Base-by-base conservation (phyloP, 192 early-diverging fungal species). In the Oehlia diaphana region DNA sequence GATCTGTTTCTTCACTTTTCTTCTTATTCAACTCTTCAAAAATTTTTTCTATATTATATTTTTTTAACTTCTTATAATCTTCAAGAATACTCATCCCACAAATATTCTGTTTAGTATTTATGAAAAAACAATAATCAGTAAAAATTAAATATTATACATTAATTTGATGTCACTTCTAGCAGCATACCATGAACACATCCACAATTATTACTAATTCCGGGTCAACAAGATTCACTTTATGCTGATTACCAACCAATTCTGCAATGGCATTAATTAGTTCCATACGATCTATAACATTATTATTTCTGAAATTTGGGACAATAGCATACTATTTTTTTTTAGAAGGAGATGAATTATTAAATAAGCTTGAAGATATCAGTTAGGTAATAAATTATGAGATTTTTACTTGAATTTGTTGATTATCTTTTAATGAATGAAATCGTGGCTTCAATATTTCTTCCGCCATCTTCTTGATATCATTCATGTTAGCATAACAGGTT, bases 51-150 rank as follows among this genome's bases (percentile, higher is more conserved):
- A 92, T 78, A 62, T 92, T 92, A 73, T 87, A 92, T 65, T 87
- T 89, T 62, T 85, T 86, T 62, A 90, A 70, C 4, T 75, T 69
- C n/a, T 86, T 82, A 65, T 87, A 92, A 62, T 92, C 90, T 37
- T 74, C 72, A n/a, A 91, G 87, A 3, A 92, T 87, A 50, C 88
- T 84, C 62, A 92, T 83, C 62, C 87, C 86, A 74, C 90, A 91
- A n/a, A 91, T 83, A 14, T 76, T 90, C 89, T 90, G 71, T 68
- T 28, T 42, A 13, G 8, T 58, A 19, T 21, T 21, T 8, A 42
- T 8, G 39, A 42, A 42, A 19, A 47, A 68, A 33, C 9, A 49
- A 69, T 21, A 50, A 47, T 9, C 9, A 23, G 6, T 50, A 9
- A 69, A 37, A 44, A 37, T 47, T 47, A 47, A 47, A 47, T 61